phyloP scores from a whole-genome alignment of 768 basidiomycete species.

The Pisolithus sp. region DNA sequence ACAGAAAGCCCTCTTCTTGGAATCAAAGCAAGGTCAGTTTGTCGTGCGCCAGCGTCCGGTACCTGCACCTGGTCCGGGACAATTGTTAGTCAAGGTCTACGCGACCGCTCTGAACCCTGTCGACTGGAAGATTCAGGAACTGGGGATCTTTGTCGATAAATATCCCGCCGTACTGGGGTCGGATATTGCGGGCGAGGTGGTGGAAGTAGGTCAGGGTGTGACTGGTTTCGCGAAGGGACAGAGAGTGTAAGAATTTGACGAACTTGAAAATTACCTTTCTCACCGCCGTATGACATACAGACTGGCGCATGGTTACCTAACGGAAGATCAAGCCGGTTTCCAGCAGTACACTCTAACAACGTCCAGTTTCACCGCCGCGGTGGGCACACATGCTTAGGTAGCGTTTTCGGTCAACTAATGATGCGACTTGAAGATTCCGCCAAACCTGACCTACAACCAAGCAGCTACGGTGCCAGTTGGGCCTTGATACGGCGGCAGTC shows the following conservation, averaged over 20 bases:
- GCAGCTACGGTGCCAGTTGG: constrained; percentile 44
- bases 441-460: constrained; percentile 36
- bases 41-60: constrained; percentile 19
- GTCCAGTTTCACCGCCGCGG: constrained; percentile 33
- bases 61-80: constrained; percentile 30
- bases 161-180: constrained; percentile 33
- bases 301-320: constrained; percentile 25
- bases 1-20: constrained; percentile 25
- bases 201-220: constrained; percentile 33
- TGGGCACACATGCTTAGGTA: constrained; percentile 1
- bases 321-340: constrained; percentile 26
- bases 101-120: constrained; percentile 41
- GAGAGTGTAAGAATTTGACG: constrained; percentile 27
- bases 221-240: constrained; percentile 32
- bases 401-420: constrained; percentile 3
- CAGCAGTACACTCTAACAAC: constrained; percentile 36
- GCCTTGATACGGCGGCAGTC: constrained; percentile 39
- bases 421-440: constrained; percentile 33
- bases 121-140: constrained; percentile 34
- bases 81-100: constrained; percentile 38
- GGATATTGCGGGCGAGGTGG: constrained; percentile 35
- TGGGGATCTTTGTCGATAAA: constrained; percentile 24
- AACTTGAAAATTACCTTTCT: neutral
- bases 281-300: constrained; percentile 9
- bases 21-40: constrained; percentile 24